These are phyloP conservation scores for Talaromyces stipitatus DNA, from an alignment of 495 filamentous ascomycete genomes.

Conservation along the genomic window DNA sequence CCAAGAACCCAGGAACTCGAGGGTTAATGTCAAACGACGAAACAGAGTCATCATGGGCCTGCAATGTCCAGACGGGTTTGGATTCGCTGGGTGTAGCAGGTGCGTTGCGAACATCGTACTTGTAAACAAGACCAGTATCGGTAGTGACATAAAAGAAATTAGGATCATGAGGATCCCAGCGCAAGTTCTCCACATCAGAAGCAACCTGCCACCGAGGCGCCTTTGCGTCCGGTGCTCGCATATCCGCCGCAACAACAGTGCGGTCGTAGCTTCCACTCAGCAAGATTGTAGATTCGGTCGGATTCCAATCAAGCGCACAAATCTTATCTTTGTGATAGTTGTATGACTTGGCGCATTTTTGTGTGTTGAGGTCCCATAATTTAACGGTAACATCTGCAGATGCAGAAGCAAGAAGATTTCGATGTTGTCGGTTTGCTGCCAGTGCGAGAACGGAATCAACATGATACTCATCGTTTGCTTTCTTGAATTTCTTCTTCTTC, in stretches of 20 bases:
- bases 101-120: slow-evolving; percentile 69
- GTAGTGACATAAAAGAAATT: slow-evolving; percentile 95
- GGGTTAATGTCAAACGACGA: slow-evolving; percentile 92
- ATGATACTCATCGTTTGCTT: slow-evolving; percentile 85
- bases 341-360: slow-evolving; percentile 92
- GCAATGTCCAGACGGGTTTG: slow-evolving; percentile 86
- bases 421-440: slow-evolving; percentile 82
- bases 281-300: slow-evolving; percentile 74
- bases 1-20: slow-evolving; percentile 83
- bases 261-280: slow-evolving; percentile 92
- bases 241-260: slow-evolving; percentile 84
- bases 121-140: slow-evolving; percentile 82
- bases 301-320: slow-evolving; percentile 91
- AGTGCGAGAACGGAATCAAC: slow-evolving; percentile 89
- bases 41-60: slow-evolving; percentile 91
- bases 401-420: slow-evolving; percentile 90
- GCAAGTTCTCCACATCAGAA: slow-evolving; percentile 84
- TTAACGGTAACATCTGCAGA: slow-evolving; percentile 97
- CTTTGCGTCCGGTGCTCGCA: slow-evolving; percentile 79
- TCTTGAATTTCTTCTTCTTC: slow-evolving; percentile 77
- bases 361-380: slow-evolving; percentile 90
- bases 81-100: slow-evolving; percentile 60
- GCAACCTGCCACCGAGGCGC: slow-evolving; percentile 82
- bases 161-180: slow-evolving; percentile 86
- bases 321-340: slow-evolving; percentile 88